Percentiles rank a stretch among this genome's conserved stretches.
Evolutionary conservation across 345 rosid species (phyloP).

Genomic region (Xanthoceras sorbifolium): DNA sequence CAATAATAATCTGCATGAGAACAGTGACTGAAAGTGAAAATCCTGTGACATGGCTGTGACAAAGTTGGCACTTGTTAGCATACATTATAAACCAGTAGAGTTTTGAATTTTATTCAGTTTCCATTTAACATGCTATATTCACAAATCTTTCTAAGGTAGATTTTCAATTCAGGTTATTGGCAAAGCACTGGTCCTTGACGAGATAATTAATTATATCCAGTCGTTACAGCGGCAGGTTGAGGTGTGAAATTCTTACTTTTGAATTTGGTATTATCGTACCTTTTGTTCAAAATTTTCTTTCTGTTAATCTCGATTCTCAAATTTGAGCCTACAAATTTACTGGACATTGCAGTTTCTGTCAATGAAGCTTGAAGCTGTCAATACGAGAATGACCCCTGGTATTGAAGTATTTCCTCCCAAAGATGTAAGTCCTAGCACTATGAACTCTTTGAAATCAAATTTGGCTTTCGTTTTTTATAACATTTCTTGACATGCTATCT

Average conservation of each 20-base stretch:
- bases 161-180: constrained; percentile 69
- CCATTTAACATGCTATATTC: background rate
- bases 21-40: background rate
- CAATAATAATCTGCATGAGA: background rate
- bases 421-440: constrained; percentile 49
- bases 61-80: background rate
- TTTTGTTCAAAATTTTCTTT: background rate
- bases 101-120: background rate
- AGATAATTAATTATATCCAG: constrained; percentile 90
- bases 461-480: background rate
- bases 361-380: constrained; percentile 92
- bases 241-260: constrained; percentile 41
- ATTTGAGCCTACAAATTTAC: constrained; percentile 14
- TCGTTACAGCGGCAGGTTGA: constrained; percentile 89
- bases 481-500: background rate
- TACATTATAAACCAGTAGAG: background rate
- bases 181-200: constrained; percentile 88
- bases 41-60: background rate
- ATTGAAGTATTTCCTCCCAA: constrained; percentile 71
- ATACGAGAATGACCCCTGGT: constrained; percentile 60
- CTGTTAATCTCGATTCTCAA: background rate
- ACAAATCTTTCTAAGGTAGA: constrained; percentile 6
- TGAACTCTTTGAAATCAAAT: constrained; percentile 4
- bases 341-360: constrained; percentile 72
- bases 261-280: background rate